Conservation (phyloP, 2,329 filamentous ascomycete genomes). For the Claviceps africana region DNA sequence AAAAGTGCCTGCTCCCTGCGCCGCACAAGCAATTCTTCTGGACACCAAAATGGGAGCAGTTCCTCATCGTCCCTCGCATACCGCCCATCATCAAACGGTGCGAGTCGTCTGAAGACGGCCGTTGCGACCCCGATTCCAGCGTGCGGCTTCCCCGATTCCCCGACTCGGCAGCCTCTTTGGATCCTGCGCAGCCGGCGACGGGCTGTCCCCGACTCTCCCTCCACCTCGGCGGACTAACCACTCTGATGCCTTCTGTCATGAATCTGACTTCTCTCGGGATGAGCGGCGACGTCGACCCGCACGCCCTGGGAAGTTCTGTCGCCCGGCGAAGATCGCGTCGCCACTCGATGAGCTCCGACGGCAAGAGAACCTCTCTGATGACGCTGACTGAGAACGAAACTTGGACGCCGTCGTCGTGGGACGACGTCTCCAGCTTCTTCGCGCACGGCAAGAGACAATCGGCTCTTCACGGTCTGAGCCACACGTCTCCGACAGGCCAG, state of each 20-base stretch:
- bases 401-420: not conserved
- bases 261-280: slow-evolving; percentile 6
- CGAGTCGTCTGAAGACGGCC: not conserved
- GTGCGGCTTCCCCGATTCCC: slow-evolving; percentile 4
- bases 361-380: slow-evolving; percentile 1
- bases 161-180: not conserved
- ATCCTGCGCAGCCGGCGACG: not conserved
- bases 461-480: not conserved
- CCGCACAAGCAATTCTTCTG: slow-evolving; percentile 20
- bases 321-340: not conserved
- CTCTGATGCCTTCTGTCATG: slow-evolving; percentile 14
- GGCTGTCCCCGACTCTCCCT: slow-evolving; percentile 19
- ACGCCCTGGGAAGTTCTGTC: not conserved
- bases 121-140: not conserved
- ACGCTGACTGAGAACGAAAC: not conserved
- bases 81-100: slow-evolving; percentile 15
- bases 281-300: not conserved
- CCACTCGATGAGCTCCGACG: not conserved
- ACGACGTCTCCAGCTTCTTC: not conserved
- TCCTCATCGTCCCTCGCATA: slow-evolving; percentile 22
- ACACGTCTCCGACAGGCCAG: not conserved
- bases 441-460: not conserved
- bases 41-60: slow-evolving; percentile 21
- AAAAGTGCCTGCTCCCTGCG: slow-evolving; percentile 14
- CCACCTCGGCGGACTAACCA: slow-evolving; percentile 14